Evolutionary conservation across 2,329 filamentous ascomycete species (phyloP), one percentile per base, ranked within the genome.

Genomic region (Cadophora malorum): DNA sequence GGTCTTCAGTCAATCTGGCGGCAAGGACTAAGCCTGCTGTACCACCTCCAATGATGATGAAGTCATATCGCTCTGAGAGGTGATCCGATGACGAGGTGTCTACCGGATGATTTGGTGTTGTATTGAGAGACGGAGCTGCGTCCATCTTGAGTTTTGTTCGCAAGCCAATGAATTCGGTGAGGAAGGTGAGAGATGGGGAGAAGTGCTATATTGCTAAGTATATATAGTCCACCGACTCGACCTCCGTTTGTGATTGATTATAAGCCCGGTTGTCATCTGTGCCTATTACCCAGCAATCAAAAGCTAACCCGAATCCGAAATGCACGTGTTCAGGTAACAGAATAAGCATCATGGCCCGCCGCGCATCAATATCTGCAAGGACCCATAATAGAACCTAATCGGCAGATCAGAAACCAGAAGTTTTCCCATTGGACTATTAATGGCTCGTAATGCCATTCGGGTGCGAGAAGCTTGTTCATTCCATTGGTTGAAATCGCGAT

Each of bases 1-100:
- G 77, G 52, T 82, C 81, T 73, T 86, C 82, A 1, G 84, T 82
- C 7, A 87, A 80, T 31, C 84, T 83, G 19, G 80, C 79, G 16
- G 84, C 84, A 28, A 87, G 79, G 6, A 79, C 79, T 64, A 79
- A 79, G n/a, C 83, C 83, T 23, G 83, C 81, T 4, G 83, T 85
- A 38, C 82, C 82, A 56, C 80, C 79, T 16, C 64, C 64, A 2
- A 66, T 35, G 23, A 64, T 63, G 10, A 69, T 58, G 21, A 66
- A 66, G 35, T 69, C 64, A 23, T 62, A 62, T 14, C 33, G 16
- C 6, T 49, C 16, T 5, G 31, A 19, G 10, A 59, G 35, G 10
- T 77, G 21, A 16, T 56, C 59, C 23, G 23, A 49, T 28, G 49
- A 49, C 16, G 45, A 62, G 6, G 47, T 49, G 7, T 62, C 59